A percentile compares a stretch with the other conserved stretches of the same genome.
These are phyloP conservation scores for Nasturtium officinale DNA, from an alignment of 345 rosid genomes.

Conservation along the genomic window DNA sequence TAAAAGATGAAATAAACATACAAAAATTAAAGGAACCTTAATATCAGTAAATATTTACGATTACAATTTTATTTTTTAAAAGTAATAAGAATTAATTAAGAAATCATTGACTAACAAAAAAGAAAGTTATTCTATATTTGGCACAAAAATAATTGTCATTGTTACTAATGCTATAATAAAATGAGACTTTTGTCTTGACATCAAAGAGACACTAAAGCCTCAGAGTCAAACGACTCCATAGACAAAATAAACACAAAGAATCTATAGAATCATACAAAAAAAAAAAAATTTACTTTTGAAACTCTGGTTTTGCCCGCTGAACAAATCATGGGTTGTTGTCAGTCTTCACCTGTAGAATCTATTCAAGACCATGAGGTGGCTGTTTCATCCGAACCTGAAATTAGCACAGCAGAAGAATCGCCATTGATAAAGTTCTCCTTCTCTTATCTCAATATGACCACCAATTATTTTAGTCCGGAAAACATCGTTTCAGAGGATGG, in stretches of 20 bases:
- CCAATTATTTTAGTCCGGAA: slow-evolving; percentile 57
- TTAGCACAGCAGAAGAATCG: slow-evolving; percentile 25
- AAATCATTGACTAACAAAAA: slow-evolving; percentile 10
- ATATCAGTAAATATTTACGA: not conserved
- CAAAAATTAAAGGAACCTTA: not conserved
- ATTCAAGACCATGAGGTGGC: slow-evolving; percentile 1
- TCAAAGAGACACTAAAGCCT: slow-evolving; percentile 28
- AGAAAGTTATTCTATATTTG: slow-evolving; percentile 12
- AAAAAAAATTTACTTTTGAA: slow-evolving; percentile 10
- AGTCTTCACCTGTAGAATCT: slow-evolving; percentile 44
- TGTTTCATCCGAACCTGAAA: not conserved
- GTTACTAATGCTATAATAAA: slow-evolving; percentile 14
- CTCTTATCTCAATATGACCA: slow-evolving; percentile 60
- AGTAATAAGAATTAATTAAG: not conserved
- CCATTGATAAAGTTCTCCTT: slow-evolving; percentile 59
- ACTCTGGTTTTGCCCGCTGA: slow-evolving; percentile 7
- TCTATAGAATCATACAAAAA: not conserved
- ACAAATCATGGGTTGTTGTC: slow-evolving; percentile 72
- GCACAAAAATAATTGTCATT: slow-evolving; percentile 19
- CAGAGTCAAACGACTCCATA: slow-evolving; percentile 29
- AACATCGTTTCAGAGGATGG: slow-evolving; percentile 59
- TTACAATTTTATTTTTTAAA: not conserved
- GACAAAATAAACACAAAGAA: slow-evolving; percentile 2
- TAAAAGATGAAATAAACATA: not conserved
- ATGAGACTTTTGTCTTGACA: slow-evolving; percentile 14